Evolutionary conservation across 78 protist species (phyloP), one percentile per base, ranked within the genome.

Genomic region (Guillardia theta): DNA sequence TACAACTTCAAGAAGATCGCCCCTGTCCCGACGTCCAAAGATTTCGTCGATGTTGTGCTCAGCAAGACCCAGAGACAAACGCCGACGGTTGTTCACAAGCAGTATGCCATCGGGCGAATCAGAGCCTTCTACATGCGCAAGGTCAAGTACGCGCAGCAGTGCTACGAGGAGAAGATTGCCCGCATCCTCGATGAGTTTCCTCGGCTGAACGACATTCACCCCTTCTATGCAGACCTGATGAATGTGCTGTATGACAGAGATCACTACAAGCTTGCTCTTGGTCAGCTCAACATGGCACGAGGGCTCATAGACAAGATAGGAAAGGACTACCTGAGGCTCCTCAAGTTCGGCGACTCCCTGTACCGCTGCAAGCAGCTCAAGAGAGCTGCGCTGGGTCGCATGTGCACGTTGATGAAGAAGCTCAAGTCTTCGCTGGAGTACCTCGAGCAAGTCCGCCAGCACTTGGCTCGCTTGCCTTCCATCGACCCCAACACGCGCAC

Each of bases 191-290:
- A 93, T 19, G 98, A 98, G 48, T 99, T 99, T 97, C 99, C 99
- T 44, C 95, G 98, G 53, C 93, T 99, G 48, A 99, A 97, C 97
- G 99, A 98, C 58, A 95, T 99, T 43, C 99, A 99, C 92, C 99
- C 99, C 48, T 99, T 99, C 95, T 99, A 99, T 92, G 99, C 99
- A 10, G 99, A 98, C 80, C 95, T 99, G 64, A 95, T 99, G 96
- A 99, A 99, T 97, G 99, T 99, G 10, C 96, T 99, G 41, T 99
- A 99, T 97, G 99, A 99, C 95, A 47, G 96, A 9, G 99, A 99
- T 83, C 99, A 99, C 95, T 99, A 98, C 98, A 99, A 99, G 96
- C 96, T 99, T 0, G 99, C 99, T 0, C 97, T 99, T 30, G 99
- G 99, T 0, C 99, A 98, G 90, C 43, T 99, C 58, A 93, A 92